Conservation (phyloP, 2,329 filamentous ascomycete genomes). For the Aureobasidium melanogenum region DNA sequence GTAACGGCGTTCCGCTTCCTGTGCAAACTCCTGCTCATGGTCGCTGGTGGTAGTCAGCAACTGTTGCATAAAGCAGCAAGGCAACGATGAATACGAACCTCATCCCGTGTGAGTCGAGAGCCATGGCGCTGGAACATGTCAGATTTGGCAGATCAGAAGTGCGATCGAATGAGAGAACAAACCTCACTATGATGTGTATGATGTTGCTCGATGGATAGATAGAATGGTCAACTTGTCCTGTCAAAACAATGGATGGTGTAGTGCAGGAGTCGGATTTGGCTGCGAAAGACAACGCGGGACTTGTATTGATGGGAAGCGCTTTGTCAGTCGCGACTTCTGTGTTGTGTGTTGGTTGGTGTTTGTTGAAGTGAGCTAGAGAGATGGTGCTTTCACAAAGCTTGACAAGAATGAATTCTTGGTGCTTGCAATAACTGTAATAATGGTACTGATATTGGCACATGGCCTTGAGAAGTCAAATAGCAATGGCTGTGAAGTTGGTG, state of each 20-base stretch:
- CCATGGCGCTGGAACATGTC: background rate
- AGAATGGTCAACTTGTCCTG: background rate
- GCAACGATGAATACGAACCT: background rate
- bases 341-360: background rate
- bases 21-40: background rate
- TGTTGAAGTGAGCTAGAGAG: background rate
- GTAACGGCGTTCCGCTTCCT: background rate
- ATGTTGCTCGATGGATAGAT: background rate
- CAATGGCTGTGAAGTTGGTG: background rate
- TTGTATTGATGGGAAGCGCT: background rate
- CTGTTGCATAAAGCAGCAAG: too few relatives aligned
- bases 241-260: background rate
- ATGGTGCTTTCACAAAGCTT: conserved; percentile 18
- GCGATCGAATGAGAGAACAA: background rate
- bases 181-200: background rate
- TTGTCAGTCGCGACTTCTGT: conserved; percentile 7
- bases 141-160: background rate
- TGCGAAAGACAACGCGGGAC: background rate
- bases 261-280: background rate
- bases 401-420: conserved; percentile 22
- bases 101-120: background rate
- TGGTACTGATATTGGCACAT: conserved; percentile 27
- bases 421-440: conserved; percentile 23
- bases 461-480: background rate
- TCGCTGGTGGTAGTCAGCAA: background rate